phyloP scores from a whole-genome alignment of 2,329 filamentous ascomycete species.

The Berkeleyomyces basicola region DNA sequence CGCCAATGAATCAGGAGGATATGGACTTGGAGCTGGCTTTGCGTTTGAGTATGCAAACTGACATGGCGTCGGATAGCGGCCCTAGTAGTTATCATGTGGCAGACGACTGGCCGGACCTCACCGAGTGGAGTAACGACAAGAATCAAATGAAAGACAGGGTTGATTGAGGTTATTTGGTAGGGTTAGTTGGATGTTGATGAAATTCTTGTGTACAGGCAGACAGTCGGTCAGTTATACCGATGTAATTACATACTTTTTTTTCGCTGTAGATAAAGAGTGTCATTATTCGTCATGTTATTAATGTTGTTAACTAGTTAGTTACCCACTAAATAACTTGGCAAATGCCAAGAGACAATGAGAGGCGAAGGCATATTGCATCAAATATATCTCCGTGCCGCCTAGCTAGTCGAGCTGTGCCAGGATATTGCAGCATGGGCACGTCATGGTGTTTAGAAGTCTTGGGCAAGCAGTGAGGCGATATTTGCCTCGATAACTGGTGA shows the following conservation, averaged over 20 bases:
- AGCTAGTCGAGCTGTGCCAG: background rate
- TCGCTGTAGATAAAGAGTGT: background rate
- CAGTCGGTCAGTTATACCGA: too few species aligned
- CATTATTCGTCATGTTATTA: background rate
- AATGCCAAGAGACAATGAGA: background rate
- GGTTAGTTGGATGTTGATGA: background rate
- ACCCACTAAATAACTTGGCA: background rate
- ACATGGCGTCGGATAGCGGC: slow-evolving; percentile 18
- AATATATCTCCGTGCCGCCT: too few species aligned
- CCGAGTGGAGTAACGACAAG: slow-evolving; percentile 16
- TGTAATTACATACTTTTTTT: too few species aligned
- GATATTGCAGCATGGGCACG: background rate
- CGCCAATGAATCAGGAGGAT: slow-evolving; percentile 21
- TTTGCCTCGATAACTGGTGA: too few species aligned
- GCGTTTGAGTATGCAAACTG: slow-evolving; percentile 41
- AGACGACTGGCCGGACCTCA: slow-evolving; percentile 20
- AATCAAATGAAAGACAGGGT: background rate
- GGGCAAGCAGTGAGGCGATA: background rate
- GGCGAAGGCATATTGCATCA: background rate
- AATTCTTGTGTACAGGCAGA: too few species aligned
- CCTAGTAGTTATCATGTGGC: slow-evolving; percentile 14
- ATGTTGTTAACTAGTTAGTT: background rate
- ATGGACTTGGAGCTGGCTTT: slow-evolving; percentile 45
- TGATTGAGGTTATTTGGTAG: background rate
- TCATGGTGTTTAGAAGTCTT: background rate